Base-by-base conservation (phyloP, 768 basidiomycete genomes). In the Exsudoporus frostii region DNA sequence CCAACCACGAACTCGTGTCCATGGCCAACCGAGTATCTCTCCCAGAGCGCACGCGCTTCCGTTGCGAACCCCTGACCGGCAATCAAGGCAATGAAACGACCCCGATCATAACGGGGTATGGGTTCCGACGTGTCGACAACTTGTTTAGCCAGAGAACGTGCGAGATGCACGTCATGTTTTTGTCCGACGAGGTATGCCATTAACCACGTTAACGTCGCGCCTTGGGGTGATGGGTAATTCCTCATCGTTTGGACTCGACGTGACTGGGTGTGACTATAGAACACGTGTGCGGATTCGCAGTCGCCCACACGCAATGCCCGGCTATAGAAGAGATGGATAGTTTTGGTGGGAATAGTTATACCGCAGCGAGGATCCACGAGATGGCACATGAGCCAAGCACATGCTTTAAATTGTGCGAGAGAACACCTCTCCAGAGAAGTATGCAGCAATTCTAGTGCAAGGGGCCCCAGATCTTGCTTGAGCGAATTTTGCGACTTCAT, bases 11-110 rank as follows among this genome's bases (percentile, higher is more conserved):
- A 48, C 15, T 63, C 58, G 19, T 61, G 71, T 44, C 79, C 76
- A 46, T 55, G 65, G 20, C 79, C 80, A 37, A 56, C 61, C 1
- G 79, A 68, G 62, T 79, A 84, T 55, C 75, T 74, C 57, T 80
- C 78, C 83, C 84, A 89, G 17, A 89, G 73, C 8, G 63, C 58
- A 19, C 83, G 74, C 20, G 85, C 79, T 15, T 76, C 64, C 6
- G 56, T 64, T 5, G 76, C 75, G 42, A 81, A 77, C 8, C 85
- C 83, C 22, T 69, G 64, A 24, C 65, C 58, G 1, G 84, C 85
- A 7, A 70, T 56, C 17, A 74, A 55, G 0, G 73, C 59, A 51
- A 89, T 78, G 55, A 88, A 78, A 7, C 62, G 64, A 4, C 77
- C 74, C n/a, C 83, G 79, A 54, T 69, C 70, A 32, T 73, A 62